Conservation (phyloP, 1,284 basidiomycete genomes). For the Ceratobasidium sp. region DNA sequence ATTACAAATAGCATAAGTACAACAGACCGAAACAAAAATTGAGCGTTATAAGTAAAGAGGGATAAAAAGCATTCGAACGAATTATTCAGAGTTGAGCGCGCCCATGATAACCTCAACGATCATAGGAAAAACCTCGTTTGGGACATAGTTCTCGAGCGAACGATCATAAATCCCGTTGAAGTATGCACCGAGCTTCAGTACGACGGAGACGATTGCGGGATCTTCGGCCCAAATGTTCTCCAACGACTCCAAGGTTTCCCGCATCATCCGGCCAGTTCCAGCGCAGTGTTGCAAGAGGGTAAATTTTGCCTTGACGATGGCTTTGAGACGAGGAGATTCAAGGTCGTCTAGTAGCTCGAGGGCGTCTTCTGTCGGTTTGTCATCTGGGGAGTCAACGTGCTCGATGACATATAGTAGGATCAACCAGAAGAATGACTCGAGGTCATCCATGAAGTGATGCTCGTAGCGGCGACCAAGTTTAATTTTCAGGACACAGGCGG, state of each 20-base stretch:
- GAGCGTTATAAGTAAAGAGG: too few relatives aligned
- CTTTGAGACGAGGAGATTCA: too few relatives aligned
- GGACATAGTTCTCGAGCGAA: too few relatives aligned
- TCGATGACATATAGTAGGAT: conserved; percentile 10
- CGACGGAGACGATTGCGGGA: neutral
- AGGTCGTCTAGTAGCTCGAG: neutral
- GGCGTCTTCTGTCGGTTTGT: neutral
- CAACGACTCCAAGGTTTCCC: neutral
- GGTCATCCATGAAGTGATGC: conserved; percentile 20
- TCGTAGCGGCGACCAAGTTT: neutral
- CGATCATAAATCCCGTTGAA: neutral
- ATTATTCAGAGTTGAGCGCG: neutral
- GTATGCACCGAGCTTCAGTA: neutral
- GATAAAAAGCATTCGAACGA: too few relatives aligned
- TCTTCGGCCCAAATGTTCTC: neutral
- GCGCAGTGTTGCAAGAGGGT: too few relatives aligned
- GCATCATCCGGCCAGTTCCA: too few relatives aligned
- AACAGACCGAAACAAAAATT: too few relatives aligned
- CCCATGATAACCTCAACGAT: too few relatives aligned
- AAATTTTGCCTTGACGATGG: too few relatives aligned
- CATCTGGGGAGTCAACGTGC: neutral
- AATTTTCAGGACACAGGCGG: neutral
- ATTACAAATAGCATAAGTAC: neutral
- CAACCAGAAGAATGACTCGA: conserved; percentile 27
- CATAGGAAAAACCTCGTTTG: too few relatives aligned